phyloP scores from a whole-genome alignment of 1,284 basidiomycete species.

The Schizophyllum commune region DNA sequence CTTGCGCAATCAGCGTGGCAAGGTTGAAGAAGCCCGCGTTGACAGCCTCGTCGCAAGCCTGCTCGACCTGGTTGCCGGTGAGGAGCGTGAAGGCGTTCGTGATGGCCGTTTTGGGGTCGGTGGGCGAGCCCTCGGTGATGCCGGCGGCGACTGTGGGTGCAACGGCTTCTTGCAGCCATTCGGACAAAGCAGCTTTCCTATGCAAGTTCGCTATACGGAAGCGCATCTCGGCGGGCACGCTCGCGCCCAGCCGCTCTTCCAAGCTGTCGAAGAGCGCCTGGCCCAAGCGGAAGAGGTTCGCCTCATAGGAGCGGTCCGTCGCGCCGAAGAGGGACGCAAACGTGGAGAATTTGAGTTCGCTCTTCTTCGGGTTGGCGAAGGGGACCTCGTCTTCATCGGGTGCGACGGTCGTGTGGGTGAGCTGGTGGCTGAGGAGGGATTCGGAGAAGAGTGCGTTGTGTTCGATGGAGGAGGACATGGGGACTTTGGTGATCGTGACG shows the following conservation, averaged over 20 bases:
- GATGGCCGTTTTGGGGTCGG: conserved; percentile 24
- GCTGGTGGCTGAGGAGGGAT: conserved; percentile 76
- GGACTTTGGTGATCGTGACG: conserved; percentile 40
- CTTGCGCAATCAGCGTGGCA: conserved; percentile 88
- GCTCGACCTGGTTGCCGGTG: conserved; percentile 82
- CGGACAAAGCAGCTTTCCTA: conserved; percentile 76
- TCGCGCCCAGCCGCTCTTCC: conserved; percentile 50
- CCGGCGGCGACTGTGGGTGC: conserved; percentile 70
- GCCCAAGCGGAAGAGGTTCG: conserved; percentile 81
- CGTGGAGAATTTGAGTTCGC: conserved; percentile 69
- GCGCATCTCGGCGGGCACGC: conserved; percentile 49
- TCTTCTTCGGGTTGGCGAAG: conserved; percentile 32
- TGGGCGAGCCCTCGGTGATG: conserved; percentile 24
- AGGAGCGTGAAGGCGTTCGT: conserved; percentile 70
- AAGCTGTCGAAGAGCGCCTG: conserved; percentile 88
- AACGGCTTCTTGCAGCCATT: conserved; percentile 81
- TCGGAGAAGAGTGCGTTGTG: conserved; percentile 29
- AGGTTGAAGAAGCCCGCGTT: conserved; percentile 79
- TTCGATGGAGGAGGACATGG: conserved; percentile 33
- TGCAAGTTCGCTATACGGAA: conserved; percentile 58
- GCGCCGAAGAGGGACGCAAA: conserved; percentile 70
- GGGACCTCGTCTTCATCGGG: conserved; percentile 49
- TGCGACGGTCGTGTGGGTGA: conserved; percentile 67
- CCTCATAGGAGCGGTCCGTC: conserved; percentile 70
- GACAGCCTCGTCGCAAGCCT: conserved; percentile 73